These are phyloP conservation scores for Lineolata rhizophorae DNA, from an alignment of 495 filamentous ascomycete species.

Conservation along the genomic window DNA sequence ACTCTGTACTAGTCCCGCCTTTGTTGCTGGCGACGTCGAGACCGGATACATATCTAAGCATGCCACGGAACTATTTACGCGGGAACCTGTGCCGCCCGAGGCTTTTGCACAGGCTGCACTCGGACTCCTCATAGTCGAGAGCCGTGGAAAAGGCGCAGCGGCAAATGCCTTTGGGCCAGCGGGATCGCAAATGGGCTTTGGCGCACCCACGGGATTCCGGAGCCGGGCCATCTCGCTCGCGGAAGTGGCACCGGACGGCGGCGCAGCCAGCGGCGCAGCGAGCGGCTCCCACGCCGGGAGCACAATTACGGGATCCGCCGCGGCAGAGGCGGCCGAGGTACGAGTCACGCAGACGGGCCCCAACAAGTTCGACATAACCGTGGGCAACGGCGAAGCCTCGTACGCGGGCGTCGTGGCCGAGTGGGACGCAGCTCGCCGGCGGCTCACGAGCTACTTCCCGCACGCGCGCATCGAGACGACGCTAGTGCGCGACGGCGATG, in stretches of 20 bases:
- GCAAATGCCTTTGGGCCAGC: too few relatives aligned
- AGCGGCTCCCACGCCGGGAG: background rate
- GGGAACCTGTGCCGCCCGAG: constrained; percentile 8
- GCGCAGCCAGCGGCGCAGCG: constrained; percentile 10
- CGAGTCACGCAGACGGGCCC: constrained; percentile 39
- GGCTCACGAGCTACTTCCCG: constrained; percentile 41
- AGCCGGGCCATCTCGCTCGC: constrained; percentile 33
- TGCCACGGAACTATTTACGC: constrained; percentile 31
- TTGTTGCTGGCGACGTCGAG: constrained; percentile 75
- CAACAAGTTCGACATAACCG: constrained; percentile 36
- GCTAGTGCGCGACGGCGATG: constrained; percentile 41
- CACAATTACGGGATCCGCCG: constrained; percentile 8
- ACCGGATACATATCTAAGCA: constrained; percentile 91
- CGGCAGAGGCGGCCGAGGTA: constrained; percentile 21
- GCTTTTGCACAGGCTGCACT: constrained; percentile 63
- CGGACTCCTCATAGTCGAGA: constrained; percentile 31
- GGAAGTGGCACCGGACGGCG: constrained; percentile 23
- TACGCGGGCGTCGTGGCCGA: constrained; percentile 6
- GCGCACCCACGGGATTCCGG: constrained; percentile 24
- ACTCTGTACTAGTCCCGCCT: constrained; percentile 56
- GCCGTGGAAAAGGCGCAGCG: too few relatives aligned
- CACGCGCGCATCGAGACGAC: constrained; percentile 64
- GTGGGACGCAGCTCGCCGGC: too few relatives aligned
- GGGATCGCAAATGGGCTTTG: constrained; percentile 26
- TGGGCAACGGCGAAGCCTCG: background rate